These are phyloP conservation scores for Miscanthus lutarioriparius DNA, from an alignment of 176 grass and related monocot species.

Conservation along the genomic window DNA sequence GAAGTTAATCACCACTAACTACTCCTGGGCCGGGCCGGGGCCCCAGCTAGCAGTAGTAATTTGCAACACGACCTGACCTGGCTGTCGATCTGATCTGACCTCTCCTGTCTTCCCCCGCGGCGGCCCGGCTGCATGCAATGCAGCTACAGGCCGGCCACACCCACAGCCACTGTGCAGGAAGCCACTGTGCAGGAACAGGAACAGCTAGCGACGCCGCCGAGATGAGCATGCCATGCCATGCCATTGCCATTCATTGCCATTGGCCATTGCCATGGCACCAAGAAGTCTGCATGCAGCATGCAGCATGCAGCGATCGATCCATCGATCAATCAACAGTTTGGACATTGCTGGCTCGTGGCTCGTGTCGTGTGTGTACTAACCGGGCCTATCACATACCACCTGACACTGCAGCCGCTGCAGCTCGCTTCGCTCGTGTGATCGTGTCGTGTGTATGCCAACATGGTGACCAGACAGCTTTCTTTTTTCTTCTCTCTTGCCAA, in stretches of 20 bases:
- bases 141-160: not conserved
- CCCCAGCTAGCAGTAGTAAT: not conserved
- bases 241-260: no score
- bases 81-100: no score
- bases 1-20: not conserved
- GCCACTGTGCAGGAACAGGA: no score
- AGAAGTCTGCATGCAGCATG: not conserved
- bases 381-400: not conserved
- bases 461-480: not conserved
- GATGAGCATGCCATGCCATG: not conserved
- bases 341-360: not conserved
- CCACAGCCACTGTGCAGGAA: not conserved
- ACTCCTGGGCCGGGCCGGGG: not conserved
- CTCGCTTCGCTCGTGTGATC: not conserved
- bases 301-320: not conserved
- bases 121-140: not conserved
- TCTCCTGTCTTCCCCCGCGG: no score
- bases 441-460: no score
- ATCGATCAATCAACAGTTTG: not conserved
- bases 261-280: not conserved
- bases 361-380: not conserved
- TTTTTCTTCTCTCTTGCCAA: not conserved
- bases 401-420: not conserved
- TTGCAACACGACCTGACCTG: no score
- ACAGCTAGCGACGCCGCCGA: not conserved